Percentiles rank a stretch among this genome's conserved stretches.
These are phyloP conservation scores for Apium graveolens DNA, from an alignment of 129 eudicot genomes.

Conservation along the genomic window DNA sequence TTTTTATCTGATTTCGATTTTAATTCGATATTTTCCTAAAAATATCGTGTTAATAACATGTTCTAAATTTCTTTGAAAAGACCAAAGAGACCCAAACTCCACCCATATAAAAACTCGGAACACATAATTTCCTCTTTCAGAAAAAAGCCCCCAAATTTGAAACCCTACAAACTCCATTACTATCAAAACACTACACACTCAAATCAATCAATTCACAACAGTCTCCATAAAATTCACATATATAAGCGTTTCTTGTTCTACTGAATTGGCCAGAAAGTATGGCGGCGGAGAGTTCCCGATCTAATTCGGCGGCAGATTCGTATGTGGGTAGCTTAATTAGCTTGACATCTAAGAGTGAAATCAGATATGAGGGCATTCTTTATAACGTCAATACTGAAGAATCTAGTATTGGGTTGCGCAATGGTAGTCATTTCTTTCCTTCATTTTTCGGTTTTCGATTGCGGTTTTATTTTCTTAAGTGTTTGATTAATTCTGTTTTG, in stretches of 20 bases:
- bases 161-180: background rate
- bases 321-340: conserved; percentile 82
- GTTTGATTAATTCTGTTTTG: background rate
- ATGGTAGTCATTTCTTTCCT: conserved; percentile 36
- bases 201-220: background rate
- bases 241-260: background rate
- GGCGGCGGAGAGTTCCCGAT: conserved; percentile 73
- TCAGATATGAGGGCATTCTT: conserved; percentile 71
- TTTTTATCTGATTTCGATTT: no score
- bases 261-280: conserved; percentile 9
- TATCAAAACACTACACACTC: background rate
- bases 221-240: background rate
- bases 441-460: background rate
- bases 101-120: background rate
- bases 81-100: background rate
- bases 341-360: conserved; percentile 79
- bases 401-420: conserved; percentile 71
- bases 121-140: background rate
- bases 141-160: background rate
- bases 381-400: conserved; percentile 81
- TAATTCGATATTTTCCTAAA: no score
- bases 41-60: no score
- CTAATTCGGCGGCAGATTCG: conserved; percentile 71
- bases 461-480: background rate
- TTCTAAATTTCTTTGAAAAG: no score